Evolutionary conservation across 2,329 filamentous ascomycete genomes (phyloP).

Genomic region (Alternaria sp.): DNA sequence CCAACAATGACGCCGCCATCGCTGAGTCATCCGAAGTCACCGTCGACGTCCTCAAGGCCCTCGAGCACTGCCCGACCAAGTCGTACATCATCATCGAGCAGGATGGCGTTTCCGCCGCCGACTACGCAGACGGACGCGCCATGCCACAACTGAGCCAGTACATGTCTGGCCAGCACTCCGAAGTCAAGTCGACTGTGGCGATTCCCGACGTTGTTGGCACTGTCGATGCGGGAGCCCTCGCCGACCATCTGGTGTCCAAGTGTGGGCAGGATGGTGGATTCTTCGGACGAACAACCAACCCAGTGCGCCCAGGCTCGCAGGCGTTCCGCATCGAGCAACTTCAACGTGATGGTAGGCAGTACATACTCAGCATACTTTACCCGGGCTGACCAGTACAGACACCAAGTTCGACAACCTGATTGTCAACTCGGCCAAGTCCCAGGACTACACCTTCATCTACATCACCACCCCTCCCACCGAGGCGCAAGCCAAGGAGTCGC

Average conservation of each 20-base stretch:
- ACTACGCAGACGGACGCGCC: constrained; percentile 64
- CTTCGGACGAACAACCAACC: constrained; percentile 5
- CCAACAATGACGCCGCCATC: constrained; percentile 40
- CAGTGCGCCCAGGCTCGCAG: constrained; percentile 23
- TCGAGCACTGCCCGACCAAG: constrained; percentile 73
- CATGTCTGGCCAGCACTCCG: constrained; percentile 57
- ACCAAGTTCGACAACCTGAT: constrained; percentile 30
- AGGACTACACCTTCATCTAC: constrained; percentile 77
- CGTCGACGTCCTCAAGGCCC: constrained; percentile 52
- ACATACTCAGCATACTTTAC: background rate
- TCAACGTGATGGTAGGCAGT: constrained; percentile 25
- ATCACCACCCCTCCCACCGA: constrained; percentile 64
- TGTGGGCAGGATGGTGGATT: constrained; percentile 54
- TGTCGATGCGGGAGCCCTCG: constrained; percentile 54
- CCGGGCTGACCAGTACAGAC: constrained; percentile 25
- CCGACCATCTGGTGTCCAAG: constrained; percentile 51
- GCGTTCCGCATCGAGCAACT: constrained; percentile 22
- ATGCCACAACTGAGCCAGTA: constrained; percentile 62
- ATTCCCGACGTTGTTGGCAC: constrained; percentile 61
- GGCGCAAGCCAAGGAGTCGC: constrained; percentile 28
- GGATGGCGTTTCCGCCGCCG: constrained; percentile 72
- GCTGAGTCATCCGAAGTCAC: constrained; percentile 53
- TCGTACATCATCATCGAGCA: constrained; percentile 81
- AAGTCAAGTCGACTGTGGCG: constrained; percentile 59
- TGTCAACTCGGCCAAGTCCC: constrained; percentile 49